phyloP scores from a whole-genome alignment of 352 stramenopile species.

The Pythium monospermum region DNA sequence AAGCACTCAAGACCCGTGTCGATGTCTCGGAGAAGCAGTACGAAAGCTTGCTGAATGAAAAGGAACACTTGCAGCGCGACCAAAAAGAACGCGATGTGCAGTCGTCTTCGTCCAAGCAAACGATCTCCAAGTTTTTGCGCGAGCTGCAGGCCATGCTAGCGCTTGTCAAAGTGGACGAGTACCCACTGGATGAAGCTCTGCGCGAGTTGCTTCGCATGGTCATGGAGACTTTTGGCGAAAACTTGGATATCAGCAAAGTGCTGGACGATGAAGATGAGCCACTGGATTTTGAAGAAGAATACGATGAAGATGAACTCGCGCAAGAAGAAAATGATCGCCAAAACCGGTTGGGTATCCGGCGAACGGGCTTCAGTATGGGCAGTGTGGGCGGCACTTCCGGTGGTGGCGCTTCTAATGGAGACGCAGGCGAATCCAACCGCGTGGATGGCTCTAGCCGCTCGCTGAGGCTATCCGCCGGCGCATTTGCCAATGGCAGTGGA shows the following conservation, averaged over 20 bases:
- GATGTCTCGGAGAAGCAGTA: conserved; percentile 39
- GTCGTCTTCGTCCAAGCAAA: conserved; percentile 45
- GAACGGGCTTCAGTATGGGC: conserved; percentile 13
- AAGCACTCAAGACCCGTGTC: conserved; percentile 30
- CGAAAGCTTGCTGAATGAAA: conserved; percentile 39
- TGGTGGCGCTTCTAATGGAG: conserved; percentile 5
- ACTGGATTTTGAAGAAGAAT: conserved; percentile 53
- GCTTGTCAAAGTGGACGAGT: conserved; percentile 72
- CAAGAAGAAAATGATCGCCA: conserved; percentile 28
- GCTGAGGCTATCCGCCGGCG: neutral
- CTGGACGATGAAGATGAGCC: conserved; percentile 61
- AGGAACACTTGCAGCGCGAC: conserved; percentile 56
- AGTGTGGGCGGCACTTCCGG: conserved; percentile 3
- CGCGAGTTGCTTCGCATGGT: conserved; percentile 64
- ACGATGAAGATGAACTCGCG: conserved; percentile 44
- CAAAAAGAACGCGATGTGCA: conserved; percentile 49
- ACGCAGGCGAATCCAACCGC: neutral
- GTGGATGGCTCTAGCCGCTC: neutral
- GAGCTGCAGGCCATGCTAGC: conserved; percentile 62
- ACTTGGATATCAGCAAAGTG: conserved; percentile 40
- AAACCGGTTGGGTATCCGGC: conserved; percentile 10
- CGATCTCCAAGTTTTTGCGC: conserved; percentile 46
- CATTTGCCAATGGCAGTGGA: too few species aligned
- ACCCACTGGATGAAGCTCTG: conserved; percentile 70
- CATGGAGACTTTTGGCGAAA: conserved; percentile 48